These are phyloP conservation scores for Aurifilum marmelostoma DNA, from an alignment of 2,329 filamentous ascomycete species.

Conservation along the genomic window DNA sequence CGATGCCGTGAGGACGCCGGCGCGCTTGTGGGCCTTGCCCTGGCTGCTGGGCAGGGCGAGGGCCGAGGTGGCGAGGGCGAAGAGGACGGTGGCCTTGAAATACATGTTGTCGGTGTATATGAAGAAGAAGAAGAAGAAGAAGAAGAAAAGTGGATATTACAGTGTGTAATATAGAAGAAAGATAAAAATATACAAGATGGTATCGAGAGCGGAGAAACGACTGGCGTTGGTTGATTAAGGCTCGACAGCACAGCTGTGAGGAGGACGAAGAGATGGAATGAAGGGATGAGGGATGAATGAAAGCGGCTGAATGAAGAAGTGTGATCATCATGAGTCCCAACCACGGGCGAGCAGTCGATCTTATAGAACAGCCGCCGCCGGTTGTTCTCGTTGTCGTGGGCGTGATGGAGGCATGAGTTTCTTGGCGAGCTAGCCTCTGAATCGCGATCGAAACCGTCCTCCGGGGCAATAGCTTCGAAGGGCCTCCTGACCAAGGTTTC, in stretches of 20 bases:
- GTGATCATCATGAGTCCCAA: not conserved
- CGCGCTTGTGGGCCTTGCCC: slow-evolving; percentile 34
- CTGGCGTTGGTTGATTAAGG: slow-evolving; percentile 26
- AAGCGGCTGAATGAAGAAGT: slow-evolving; percentile 8
- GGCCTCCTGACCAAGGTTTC: not conserved
- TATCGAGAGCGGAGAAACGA: slow-evolving; percentile 13
- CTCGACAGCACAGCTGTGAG: slow-evolving; percentile 27
- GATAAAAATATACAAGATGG: slow-evolving; percentile 11
- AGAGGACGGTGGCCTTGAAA: slow-evolving; percentile 43
- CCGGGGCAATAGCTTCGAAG: not conserved
- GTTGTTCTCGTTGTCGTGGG: not conserved
- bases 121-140: too few relatives aligned
- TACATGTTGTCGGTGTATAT: slow-evolving; percentile 39
- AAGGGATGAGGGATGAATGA: slow-evolving; percentile 14
- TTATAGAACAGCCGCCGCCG: slow-evolving; percentile 15
- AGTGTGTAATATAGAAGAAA: slow-evolving; percentile 2
- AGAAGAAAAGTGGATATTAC: not conserved
- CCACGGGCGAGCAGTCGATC: slow-evolving; percentile 17
- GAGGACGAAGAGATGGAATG: slow-evolving; percentile 12
- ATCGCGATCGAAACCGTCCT: not conserved
- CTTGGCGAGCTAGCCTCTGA: slow-evolving; percentile 19
- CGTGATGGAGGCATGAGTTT: not conserved
- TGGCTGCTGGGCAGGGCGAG: slow-evolving; percentile 38
- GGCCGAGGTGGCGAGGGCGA: slow-evolving; percentile 42
- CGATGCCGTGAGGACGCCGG: slow-evolving; percentile 37